Base-by-base conservation (phyloP, 1,284 basidiomycete species). In the Jaminaea rosea region DNA sequence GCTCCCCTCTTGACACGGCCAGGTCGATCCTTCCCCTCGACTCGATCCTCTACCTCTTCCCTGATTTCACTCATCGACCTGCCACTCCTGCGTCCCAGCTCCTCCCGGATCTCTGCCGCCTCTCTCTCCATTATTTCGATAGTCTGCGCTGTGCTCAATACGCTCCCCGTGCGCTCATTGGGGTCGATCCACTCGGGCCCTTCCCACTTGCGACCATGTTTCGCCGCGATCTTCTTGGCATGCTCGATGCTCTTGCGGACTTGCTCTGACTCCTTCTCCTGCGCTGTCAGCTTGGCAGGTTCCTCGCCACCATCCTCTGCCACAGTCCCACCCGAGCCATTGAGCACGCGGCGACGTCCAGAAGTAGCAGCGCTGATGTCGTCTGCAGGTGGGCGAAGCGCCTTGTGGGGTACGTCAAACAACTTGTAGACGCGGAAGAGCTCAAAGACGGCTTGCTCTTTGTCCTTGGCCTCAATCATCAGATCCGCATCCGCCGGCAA, bases 381-480 rank as follows among this genome's bases (percentile, higher is more conserved):
- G 13, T 74, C 65, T 3, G 70, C 75, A 0, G 76, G 77, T 0
- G 77, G 77, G 17, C 76, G 75, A 13, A 78, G 72, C 70, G 63
- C 79, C 63, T 69, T 83, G 60, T 83, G 77, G 19, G 79, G 80
- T 26, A 88, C 84, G 10, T 82, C 79, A 47, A 82, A 77, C 6
- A 92, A 74, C 41, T 77, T 77, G 23, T 93, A 92, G 42, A 87
- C 83, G 56, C 88, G 76, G 68, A 87, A 84, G 34, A 93, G 72
- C 59, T 92, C 83, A 50, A 94, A 80, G 6, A 94, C 89, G 6
- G 88, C 89, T 72, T 93, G 90, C 75, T 93, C 90, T 76, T 91
- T 89, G 73, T 88, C 86, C 73, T 90, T 88, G 7, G 86, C 86
- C 78, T 94, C 90, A 57, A 94, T 88, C 89, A 93, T 93, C 59